Conservation (phyloP, 148 eudicot species). For the Chenopodium berlandieri region DNA sequence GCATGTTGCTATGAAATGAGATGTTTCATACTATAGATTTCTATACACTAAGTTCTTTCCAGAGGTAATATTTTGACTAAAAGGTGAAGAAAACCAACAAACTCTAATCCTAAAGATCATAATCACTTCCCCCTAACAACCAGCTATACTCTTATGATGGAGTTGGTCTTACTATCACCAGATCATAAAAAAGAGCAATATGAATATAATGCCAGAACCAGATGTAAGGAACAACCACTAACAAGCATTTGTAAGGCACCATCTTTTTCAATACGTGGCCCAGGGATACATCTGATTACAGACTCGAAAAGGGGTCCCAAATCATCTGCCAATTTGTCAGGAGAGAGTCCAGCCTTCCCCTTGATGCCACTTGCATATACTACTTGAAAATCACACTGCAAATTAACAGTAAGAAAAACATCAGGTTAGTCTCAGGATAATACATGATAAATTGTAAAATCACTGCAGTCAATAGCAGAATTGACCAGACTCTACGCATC, state of each 20-base stretch:
- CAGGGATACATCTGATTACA: conserved; percentile 91
- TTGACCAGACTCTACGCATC: neutral
- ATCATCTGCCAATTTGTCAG: conserved; percentile 94
- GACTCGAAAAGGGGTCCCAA: conserved; percentile 94
- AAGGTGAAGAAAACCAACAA: too few relatives aligned
- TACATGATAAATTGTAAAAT: neutral
- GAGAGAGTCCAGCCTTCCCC: conserved; percentile 89
- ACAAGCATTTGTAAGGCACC: conserved; percentile 99
- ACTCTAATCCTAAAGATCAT: too few relatives aligned
- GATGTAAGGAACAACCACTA: conserved; percentile 42
- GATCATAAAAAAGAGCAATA: neutral
- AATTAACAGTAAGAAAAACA: conserved; percentile 7
- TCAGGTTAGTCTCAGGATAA: neutral
- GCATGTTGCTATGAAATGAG: neutral
- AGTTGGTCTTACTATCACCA: too few relatives aligned
- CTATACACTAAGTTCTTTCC: too few relatives aligned
- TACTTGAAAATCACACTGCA: conserved; percentile 97
- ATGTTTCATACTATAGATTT: neutral
- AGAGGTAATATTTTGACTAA: too few relatives aligned
- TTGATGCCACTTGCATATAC: conserved; percentile 94
- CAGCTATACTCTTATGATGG: too few relatives aligned
- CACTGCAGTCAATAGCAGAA: neutral
- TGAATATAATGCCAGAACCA: neutral
- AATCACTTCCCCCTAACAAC: too few relatives aligned
- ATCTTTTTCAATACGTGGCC: conserved; percentile 80